Percentiles rank a stretch among this genome's conserved stretches.
These are phyloP conservation scores for Rhizoclosmatium globosum DNA, from an alignment of 192 early-diverging fungal species.

Conservation along the genomic window DNA sequence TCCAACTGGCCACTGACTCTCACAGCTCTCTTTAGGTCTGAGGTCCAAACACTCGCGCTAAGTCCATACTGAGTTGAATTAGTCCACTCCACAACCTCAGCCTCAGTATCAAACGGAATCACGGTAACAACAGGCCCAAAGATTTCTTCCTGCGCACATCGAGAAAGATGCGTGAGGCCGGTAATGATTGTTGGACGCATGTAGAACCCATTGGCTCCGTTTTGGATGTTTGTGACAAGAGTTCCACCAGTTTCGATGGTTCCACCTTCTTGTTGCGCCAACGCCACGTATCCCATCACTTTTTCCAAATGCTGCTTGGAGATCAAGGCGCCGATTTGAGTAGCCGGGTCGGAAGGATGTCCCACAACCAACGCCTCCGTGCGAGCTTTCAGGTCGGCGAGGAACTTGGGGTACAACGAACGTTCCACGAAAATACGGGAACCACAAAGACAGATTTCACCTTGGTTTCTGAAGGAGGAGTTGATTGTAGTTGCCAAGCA, in stretches of 20 bases:
- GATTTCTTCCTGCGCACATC: constrained; percentile 77
- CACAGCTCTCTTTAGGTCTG: constrained; percentile 63
- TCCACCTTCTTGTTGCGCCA: constrained; percentile 58
- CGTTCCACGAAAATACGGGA: constrained; percentile 80
- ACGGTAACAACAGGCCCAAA: constrained; percentile 89
- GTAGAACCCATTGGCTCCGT: constrained; percentile 75
- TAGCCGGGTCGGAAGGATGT: constrained; percentile 67
- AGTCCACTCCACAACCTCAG: constrained; percentile 75
- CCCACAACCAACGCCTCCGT: constrained; percentile 68
- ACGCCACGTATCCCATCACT: constrained; percentile 70
- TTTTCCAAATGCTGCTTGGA: constrained; percentile 76
- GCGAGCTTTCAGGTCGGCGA: constrained; percentile 63
- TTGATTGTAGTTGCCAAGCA: constrained; percentile 71
- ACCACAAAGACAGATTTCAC: constrained; percentile 82
- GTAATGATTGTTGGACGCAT: constrained; percentile 83
- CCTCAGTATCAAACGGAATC: constrained; percentile 75
- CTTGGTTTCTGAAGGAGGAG: constrained; percentile 76
- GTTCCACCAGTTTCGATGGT: constrained; percentile 50
- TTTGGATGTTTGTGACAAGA: constrained; percentile 61
- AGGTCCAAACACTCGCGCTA: constrained; percentile 78
- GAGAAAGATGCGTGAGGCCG: constrained; percentile 38
- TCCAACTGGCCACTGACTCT: constrained; percentile 69
- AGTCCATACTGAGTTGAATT: constrained; percentile 80
- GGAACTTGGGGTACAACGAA: constrained; percentile 70
- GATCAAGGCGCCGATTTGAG: constrained; percentile 78